Evolutionary conservation across 345 rosid genomes (phyloP).

Genomic region (Bruguiera parviflora): DNA sequence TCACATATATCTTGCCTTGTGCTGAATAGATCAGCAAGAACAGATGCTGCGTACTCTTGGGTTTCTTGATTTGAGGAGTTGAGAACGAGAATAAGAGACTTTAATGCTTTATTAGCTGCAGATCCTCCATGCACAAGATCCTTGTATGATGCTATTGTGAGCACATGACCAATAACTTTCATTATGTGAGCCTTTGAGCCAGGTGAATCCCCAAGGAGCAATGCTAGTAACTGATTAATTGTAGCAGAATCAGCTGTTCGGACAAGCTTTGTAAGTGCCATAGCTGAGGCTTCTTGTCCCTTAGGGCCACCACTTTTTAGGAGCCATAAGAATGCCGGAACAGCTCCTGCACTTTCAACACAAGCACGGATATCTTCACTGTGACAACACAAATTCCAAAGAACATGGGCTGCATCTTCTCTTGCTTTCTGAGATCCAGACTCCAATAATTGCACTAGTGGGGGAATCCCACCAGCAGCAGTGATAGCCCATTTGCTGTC

Average conservation of each 20-base stretch:
- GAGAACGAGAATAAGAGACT: constrained; percentile 64
- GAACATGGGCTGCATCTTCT: constrained; percentile 72
- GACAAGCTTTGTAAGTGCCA: constrained; percentile 63
- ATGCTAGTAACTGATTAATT: constrained; percentile 65
- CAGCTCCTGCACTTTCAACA: constrained; percentile 86
- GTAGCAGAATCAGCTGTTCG: constrained; percentile 75
- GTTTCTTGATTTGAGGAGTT: constrained; percentile 69
- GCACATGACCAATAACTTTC: constrained; percentile 74
- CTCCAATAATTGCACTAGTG: constrained; percentile 76
- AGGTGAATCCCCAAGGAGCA: constrained; percentile 64
- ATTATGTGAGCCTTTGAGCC: constrained; percentile 58
- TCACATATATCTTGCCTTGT: constrained; percentile 74
- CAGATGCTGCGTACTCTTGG: constrained; percentile 75
- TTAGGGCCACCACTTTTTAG: constrained; percentile 62
- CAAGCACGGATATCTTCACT: constrained; percentile 87
- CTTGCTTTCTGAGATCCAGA: constrained; percentile 76
- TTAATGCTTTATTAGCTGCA: constrained; percentile 78
- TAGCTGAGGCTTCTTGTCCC: constrained; percentile 71
- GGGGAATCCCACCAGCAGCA: constrained; percentile 98
- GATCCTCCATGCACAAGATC: constrained; percentile 63
- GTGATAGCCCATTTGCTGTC: constrained; percentile 98
- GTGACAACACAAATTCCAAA: constrained; percentile 79
- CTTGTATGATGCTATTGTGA: constrained; percentile 55
- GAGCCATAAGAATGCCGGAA: constrained; percentile 77
- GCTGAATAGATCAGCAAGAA: constrained; percentile 76